Conservation (phyloP, 164 flowering plant species). For the Chloranthus sessilifolius region DNA sequence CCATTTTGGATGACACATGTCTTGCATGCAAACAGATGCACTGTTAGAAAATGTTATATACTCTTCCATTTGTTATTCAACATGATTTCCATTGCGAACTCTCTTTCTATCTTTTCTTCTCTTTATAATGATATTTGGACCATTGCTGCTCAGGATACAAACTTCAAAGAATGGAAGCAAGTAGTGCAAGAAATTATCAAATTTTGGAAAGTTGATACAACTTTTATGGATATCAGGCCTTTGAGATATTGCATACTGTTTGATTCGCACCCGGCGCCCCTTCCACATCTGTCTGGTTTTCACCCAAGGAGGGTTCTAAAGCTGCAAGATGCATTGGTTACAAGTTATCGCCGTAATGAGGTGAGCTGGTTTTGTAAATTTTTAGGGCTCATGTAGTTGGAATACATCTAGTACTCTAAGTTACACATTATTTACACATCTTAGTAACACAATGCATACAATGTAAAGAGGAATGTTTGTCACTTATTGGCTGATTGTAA, state of each 20-base stretch:
- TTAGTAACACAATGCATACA: too few relatives aligned
- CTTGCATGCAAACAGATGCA: too few relatives aligned
- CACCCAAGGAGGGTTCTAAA: slow-evolving; percentile 77
- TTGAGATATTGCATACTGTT: slow-evolving; percentile 57
- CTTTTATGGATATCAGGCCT: slow-evolving; percentile 50
- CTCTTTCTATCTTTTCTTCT: not conserved
- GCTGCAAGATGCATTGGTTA: slow-evolving; percentile 74
- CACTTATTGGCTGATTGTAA: not conserved
- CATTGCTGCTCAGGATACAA: slow-evolving; percentile 51
- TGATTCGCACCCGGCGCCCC: slow-evolving; percentile 61
- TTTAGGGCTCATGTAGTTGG: not conserved
- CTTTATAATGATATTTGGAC: slow-evolving; percentile 7
- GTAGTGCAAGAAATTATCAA: slow-evolving; percentile 81
- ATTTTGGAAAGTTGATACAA: slow-evolving; percentile 55
- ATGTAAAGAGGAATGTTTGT: not conserved
- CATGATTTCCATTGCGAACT: not conserved
- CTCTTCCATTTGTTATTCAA: not conserved
- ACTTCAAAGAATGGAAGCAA: slow-evolving; percentile 89
- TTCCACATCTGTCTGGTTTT: slow-evolving; percentile 70
- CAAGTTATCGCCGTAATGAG: slow-evolving; percentile 92
- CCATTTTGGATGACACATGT: too few relatives aligned
- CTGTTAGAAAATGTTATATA: too few relatives aligned
- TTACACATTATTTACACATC: too few relatives aligned
- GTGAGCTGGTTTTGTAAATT: slow-evolving; percentile 27
- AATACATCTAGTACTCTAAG: not conserved